Conservation (phyloP, 2,329 filamentous ascomycete species). For the Akanthomyces lecanii region DNA sequence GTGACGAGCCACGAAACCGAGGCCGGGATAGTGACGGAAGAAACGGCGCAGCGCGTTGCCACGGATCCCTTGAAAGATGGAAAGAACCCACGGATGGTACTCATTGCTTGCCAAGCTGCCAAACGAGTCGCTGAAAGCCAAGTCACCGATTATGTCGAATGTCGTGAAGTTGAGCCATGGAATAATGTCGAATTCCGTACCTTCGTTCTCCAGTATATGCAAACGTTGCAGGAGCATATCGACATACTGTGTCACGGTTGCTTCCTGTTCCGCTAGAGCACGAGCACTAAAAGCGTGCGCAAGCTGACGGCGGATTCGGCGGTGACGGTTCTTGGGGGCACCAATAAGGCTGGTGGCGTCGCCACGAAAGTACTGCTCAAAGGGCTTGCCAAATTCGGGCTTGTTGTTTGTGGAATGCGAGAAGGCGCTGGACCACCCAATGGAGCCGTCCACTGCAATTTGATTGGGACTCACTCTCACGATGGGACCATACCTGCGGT, state of each 20-base stretch:
- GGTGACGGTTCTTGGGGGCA: slow-evolving; percentile 20
- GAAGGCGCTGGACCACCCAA: slow-evolving; percentile 33
- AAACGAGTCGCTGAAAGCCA: slow-evolving; percentile 43
- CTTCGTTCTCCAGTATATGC: slow-evolving; percentile 17
- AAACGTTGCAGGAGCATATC: slow-evolving; percentile 25
- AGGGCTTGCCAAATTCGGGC: slow-evolving; percentile 17
- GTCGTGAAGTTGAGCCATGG: slow-evolving; percentile 36
- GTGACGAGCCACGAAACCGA: neutral
- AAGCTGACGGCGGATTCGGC: slow-evolving; percentile 25
- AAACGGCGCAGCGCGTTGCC: slow-evolving; percentile 18
- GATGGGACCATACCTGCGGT: slow-evolving; percentile 30
- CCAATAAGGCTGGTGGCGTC: slow-evolving; percentile 20
- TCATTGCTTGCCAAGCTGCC: slow-evolving; percentile 28
- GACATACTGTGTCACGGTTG: slow-evolving; percentile 25
- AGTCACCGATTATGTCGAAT: slow-evolving; percentile 37
- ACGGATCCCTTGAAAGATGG: slow-evolving; percentile 21
- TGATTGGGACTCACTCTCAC: slow-evolving; percentile 39
- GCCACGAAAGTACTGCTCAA: slow-evolving; percentile 7
- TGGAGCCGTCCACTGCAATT: slow-evolving; percentile 31
- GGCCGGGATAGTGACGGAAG: slow-evolving; percentile 15
- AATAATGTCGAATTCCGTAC: slow-evolving; percentile 25
- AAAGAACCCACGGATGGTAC: slow-evolving; percentile 26
- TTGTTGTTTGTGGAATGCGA: slow-evolving; percentile 22
- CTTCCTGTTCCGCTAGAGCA: slow-evolving; percentile 29
- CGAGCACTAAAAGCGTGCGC: slow-evolving; percentile 29